phyloP scores from a whole-genome alignment of 805 yeast species.

The Barnettozyma californica region DNA sequence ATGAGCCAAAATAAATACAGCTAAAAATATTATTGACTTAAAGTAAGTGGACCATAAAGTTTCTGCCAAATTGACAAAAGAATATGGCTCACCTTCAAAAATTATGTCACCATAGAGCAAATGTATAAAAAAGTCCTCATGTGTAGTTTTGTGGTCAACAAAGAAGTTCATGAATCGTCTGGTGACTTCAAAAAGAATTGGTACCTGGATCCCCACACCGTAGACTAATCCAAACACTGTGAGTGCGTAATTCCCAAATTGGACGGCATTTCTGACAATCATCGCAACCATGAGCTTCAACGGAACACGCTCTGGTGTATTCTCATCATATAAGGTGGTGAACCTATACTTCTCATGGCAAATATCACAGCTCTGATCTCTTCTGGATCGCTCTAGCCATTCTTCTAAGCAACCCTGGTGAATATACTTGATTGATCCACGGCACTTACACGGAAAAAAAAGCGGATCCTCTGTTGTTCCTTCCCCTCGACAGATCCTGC shows the following conservation, averaged over 20 bases:
- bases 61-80: slow-evolving; percentile 3
- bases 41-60: slow-evolving; percentile 14
- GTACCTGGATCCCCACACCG: slow-evolving; percentile 47
- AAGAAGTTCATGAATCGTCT: slow-evolving; percentile 52
- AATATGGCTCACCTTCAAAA: slow-evolving; percentile 14
- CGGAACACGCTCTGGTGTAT: slow-evolving; percentile 66
- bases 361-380: slow-evolving; percentile 74
- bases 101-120: slow-evolving; percentile 24
- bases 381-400: slow-evolving; percentile 64
- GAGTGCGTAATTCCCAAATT: slow-evolving; percentile 14
- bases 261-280: slow-evolving; percentile 22
- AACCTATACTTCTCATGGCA: slow-evolving; percentile 75
- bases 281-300: slow-evolving; percentile 39
- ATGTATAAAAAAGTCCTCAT: slow-evolving; percentile 19
- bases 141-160: slow-evolving; percentile 49
- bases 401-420: slow-evolving; percentile 89
- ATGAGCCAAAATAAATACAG: slow-evolving; percentile 36
- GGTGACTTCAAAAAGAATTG: slow-evolving; percentile 50
- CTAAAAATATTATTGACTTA: slow-evolving; percentile 31
- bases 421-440: slow-evolving; percentile 88
- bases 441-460: slow-evolving; percentile 87
- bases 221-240: slow-evolving; percentile 26
- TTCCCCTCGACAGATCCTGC: slow-evolving; percentile 94
- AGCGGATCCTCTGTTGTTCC: slow-evolving; percentile 75
- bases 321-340: slow-evolving; percentile 55